A percentile compares a stretch with the other conserved stretches of the same genome.
These are phyloP conservation scores for Tetrahymena borealis DNA, from an alignment of 73 alveolate genomes.

Conservation along the genomic window DNA sequence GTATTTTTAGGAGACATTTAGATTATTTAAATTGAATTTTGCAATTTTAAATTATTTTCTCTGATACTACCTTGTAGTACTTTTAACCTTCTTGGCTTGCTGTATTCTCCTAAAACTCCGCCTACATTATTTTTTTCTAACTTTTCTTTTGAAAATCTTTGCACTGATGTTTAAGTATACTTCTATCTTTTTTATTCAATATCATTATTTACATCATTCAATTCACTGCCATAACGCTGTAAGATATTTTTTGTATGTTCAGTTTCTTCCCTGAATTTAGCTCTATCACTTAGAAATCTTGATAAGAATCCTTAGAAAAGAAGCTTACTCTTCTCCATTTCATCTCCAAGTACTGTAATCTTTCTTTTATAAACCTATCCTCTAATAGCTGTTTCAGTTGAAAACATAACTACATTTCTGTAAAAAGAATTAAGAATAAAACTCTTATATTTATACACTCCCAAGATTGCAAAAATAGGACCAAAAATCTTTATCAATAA, in stretches of 20 bases:
- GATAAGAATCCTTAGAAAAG: background rate
- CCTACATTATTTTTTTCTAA: background rate
- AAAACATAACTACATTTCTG: background rate
- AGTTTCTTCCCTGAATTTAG: background rate
- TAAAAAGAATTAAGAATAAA: background rate
- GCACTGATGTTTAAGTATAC: too few species aligned
- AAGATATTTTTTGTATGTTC: background rate
- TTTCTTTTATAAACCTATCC: background rate
- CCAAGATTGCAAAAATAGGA: background rate
- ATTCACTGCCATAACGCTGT: background rate
- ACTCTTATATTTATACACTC: background rate
- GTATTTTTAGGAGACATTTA: background rate
- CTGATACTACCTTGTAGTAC: background rate
- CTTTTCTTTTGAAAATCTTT: background rate
- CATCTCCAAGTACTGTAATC: background rate
- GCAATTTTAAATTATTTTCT: background rate
- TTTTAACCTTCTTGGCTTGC: background rate
- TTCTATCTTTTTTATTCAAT: too few species aligned
- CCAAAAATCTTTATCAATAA: background rate
- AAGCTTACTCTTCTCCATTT: background rate
- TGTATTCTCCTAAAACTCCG: background rate
- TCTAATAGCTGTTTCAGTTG: background rate
- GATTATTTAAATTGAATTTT: background rate
- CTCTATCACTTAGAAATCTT: background rate
- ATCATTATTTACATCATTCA: too few species aligned